Base-by-base conservation (phyloP, 805 yeast species). In the Monosporozyma solicola region DNA sequence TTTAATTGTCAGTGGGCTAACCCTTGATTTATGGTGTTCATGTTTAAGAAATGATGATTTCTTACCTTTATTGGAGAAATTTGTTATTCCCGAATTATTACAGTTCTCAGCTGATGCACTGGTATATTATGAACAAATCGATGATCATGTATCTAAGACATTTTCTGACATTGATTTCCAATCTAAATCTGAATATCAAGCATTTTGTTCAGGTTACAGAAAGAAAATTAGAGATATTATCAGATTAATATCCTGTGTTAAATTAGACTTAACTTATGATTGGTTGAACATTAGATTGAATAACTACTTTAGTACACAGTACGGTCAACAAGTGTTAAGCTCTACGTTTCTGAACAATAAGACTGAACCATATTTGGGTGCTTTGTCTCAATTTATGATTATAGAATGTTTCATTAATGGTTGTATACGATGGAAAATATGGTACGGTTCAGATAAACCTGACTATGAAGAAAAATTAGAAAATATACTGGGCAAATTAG, bases 21-120 rank as follows among this genome's bases (percentile, higher is more conserved):
- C 97, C 0, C 71, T 94, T 51, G 96, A 90, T 65, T 85, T 94
- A 72, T 95, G 99, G 99, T 89, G 95, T 55, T 80, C 92, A 2
- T 81, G 92, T 59, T 72, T 95, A 50, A 78, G 99, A 61, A 80
- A 84, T 53, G 96, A 90, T 59, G 87, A 84, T 55, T 73, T 86
- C 48, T 75, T 84, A 54, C 69, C 69, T 10, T 50, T 65, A 35
- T 48, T 69, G 47, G 80, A 81, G 11, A 78, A 76, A 57, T 73
- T 75, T 5, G 78, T 80, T 41, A 61, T 73, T 33, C 84, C 94
- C 16, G 82, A 80, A 15, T 71, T 94, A 43, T 72, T 95, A 48
- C 87, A 87, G 59, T 78, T 80, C 41, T 80, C 95, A 1, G 85
- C 96, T 0, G 82, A 85, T 58, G 79, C 96, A 53, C 76, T 91